Base-by-base conservation (phyloP, 306 rosid species). In the Prunus campanulata region DNA sequence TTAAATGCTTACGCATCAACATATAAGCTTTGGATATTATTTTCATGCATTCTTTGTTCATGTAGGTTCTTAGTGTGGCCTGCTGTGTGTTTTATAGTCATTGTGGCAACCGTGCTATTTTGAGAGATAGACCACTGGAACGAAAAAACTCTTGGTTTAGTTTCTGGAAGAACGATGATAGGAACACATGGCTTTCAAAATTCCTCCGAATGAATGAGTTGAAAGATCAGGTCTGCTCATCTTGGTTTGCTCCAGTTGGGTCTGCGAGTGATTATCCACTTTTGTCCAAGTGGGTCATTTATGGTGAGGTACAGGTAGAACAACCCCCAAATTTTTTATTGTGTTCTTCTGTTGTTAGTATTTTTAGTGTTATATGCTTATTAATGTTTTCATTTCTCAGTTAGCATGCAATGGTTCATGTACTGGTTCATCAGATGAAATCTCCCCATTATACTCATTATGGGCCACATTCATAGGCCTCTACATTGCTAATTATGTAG, bases 401-500 rank as follows among this genome's bases (percentile, higher is more conserved):
- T 83, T 91, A 77, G 92, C 99, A 74, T 90, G 97, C 89, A 95
- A 88, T 85, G 99, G 97, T 73, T 88, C 96, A 29, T 89, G 97
- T 79, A 78, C 69, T 12, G 97, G 97, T 82, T 85, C 93, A 15
- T 90, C 98, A 0, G 97, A 95, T 82, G 96, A 86, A 66, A 95
- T 92, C 76, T 92, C 99, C 71, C 97, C 99, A 73, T 91, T 95
- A 52, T 95, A 95, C 84, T 95, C 97, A 59, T 85, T 95, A 10
- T 95, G 99, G 99, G 99, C 99, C 67, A 92, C 98, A 68, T 92
- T 95, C 80, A 95, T 95, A 66, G 97, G 99, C 71, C 93, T 92
- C 79, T 95, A 95, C 90, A 95, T 92, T 56, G 97, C 99, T 62
- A 95, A 95, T 82, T 95, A 95, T 79, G 97, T 92, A 42, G 93